Base-by-base conservation (phyloP, 2,329 filamentous ascomycete species). In the Xylaria sp. region DNA sequence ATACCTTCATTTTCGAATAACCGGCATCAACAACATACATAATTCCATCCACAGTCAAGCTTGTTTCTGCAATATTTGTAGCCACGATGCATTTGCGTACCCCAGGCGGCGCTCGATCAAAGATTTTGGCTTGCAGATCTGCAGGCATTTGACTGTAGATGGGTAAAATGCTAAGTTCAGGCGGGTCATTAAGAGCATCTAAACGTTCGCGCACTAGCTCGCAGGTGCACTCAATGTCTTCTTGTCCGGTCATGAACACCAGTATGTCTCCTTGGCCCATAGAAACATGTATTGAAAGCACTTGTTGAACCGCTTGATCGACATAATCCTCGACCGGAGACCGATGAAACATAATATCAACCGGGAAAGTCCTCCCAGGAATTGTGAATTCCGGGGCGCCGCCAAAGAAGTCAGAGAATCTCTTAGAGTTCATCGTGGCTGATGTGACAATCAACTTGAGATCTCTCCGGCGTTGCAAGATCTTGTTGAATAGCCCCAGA, bases 91-190 rank as follows among this genome's bases (percentile, higher is more conserved):
- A 96, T 75, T 99, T 99, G 60, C 95, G 88, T 4, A 97, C 93
- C 1, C 95, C 95, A 0, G 93, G 90, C 2, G 91, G 83, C 2
- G 96, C 95, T 67, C 89, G 87, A 73, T 99, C 94, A 71, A 99
- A 99, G 67, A 99, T 99, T 77, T 96, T 98, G 62, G 95, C 92
- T 76, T 99, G 96, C 35, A 99, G 81, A 75, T 99, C 96, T 33
- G 95, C 95, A 2, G 95, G 96, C 95, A 99, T 97, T 76, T 99
- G 95, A 83, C 93, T 97, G 85, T 99, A 99, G 57, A 99, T 98
- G 0, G 96, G 96, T 27, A 99, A 79, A 56, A 99, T 96, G 73
- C 91, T 94, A 60, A 99, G 86, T 73, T 97, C 94, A 1, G 95
- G 93, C 0, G 95, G 94, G 71, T 99, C 93, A 65, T 97, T 98